These are phyloP conservation scores for Forsythia viridissima DNA, from an alignment of 257 asterid genomes.

Conservation along the genomic window DNA sequence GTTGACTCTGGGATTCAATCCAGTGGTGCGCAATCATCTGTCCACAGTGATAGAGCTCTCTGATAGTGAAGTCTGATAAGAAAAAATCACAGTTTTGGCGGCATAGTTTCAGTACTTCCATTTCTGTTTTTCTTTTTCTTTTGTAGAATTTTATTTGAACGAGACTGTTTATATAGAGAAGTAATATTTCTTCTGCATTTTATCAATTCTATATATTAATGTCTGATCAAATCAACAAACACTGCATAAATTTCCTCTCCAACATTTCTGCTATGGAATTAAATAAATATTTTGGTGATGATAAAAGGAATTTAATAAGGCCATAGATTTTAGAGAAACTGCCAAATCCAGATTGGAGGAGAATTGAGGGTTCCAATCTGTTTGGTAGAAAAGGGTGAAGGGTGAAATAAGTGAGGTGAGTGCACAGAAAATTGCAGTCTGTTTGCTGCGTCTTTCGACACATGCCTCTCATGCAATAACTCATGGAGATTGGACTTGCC, in stretches of 20 bases:
- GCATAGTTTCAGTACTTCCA: background rate
- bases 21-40: conserved; percentile 19
- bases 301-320: background rate
- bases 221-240: background rate
- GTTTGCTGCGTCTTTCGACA: conserved; percentile 31
- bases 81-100: conserved; percentile 28
- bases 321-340: background rate
- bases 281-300: background rate
- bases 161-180: background rate
- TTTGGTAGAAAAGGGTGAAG: conserved; percentile 27
- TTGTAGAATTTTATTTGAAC: background rate
- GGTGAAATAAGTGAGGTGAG: conserved; percentile 10
- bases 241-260: background rate
- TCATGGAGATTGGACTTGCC: background rate
- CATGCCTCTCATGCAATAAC: conserved; percentile 34
- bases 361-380: background rate
- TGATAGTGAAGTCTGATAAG: conserved; percentile 34
- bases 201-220: background rate
- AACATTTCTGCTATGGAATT: background rate
- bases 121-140: conserved; percentile 2
- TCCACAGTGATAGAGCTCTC: conserved; percentile 34
- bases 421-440: background rate
- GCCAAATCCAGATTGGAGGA: conserved; percentile 6
- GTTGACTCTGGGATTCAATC: conserved; percentile 46
- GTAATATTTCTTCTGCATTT: background rate